phyloP scores from a whole-genome alignment of 495 filamentous ascomycete species.

The Hypoxylon fragiforme region DNA sequence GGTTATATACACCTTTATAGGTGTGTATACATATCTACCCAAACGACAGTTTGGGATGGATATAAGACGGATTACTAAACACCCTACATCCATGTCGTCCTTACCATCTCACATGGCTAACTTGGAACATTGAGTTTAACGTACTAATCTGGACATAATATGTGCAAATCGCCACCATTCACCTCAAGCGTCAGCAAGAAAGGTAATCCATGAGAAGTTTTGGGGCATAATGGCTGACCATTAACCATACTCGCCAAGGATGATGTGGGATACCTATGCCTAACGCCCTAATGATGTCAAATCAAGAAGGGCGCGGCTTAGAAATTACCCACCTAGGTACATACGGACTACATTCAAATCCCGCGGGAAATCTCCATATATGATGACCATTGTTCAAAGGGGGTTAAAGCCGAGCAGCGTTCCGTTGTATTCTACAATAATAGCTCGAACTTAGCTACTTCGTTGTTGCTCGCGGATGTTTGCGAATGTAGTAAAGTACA shows the following conservation, averaged over 20 bases:
- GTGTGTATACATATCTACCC: no score
- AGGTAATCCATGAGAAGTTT: background rate
- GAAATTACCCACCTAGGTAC: no score
- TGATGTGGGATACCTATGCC: no score
- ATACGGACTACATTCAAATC: constrained; percentile 21
- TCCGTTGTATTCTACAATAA: constrained; percentile 9
- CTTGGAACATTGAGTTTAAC: background rate
- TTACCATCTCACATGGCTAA: background rate
- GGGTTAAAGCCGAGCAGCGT: constrained; percentile 14
- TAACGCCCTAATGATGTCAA: constrained; percentile 9
- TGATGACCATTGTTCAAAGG: background rate
- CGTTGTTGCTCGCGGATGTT: background rate
- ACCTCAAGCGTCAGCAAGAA: no score
- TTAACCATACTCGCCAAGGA: background rate
- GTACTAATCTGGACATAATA: no score
- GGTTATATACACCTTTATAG: no score
- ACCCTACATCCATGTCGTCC: no score
- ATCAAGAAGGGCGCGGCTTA: constrained; percentile 18
- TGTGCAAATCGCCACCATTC: no score
- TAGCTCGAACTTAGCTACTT: constrained; percentile 6
- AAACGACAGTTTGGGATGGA: no score
- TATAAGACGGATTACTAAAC: background rate
- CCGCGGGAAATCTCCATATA: constrained; percentile 3
- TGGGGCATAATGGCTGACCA: background rate
- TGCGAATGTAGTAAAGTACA: constrained; percentile 25